Percentiles rank a stretch among this genome's conserved stretches.
Conservation (phyloP, 768 basidiomycete species). For the Hygrocybe coccinea region DNA sequence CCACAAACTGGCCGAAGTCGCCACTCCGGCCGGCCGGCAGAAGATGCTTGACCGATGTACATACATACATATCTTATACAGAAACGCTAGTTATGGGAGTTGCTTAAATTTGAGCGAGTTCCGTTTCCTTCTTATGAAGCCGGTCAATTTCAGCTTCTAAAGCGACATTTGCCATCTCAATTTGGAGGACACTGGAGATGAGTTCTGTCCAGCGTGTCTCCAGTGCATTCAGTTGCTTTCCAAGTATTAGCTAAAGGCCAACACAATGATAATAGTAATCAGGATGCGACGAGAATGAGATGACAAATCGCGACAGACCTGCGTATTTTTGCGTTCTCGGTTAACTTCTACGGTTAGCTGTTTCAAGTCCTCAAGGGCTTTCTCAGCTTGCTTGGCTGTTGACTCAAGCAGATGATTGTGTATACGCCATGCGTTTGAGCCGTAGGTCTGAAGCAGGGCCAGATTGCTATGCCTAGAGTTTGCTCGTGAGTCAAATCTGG, state of each 20-base stretch:
- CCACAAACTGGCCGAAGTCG: too few species aligned
- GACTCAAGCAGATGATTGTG: constrained; percentile 85
- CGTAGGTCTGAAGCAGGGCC: constrained; percentile 78
- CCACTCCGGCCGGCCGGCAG: too few species aligned
- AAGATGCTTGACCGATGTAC: too few species aligned
- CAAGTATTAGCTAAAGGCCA: constrained; percentile 59
- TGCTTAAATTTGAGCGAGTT: constrained; percentile 23
- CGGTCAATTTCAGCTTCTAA: constrained; percentile 74
- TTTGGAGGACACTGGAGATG: constrained; percentile 84
- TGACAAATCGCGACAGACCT: constrained; percentile 41
- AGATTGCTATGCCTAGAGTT: constrained; percentile 73
- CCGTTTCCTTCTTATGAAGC: constrained; percentile 54
- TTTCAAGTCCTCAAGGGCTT: constrained; percentile 69
- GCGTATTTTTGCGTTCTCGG: constrained; percentile 78
- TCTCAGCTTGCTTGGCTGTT: constrained; percentile 66
- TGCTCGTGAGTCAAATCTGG: constrained; percentile 7
- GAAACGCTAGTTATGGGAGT: too few species aligned
- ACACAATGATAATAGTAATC: background rate
- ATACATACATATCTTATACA: too few species aligned
- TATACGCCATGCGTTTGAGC: constrained; percentile 86
- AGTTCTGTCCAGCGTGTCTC: constrained; percentile 93
- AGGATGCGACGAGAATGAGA: background rate
- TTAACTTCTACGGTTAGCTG: constrained; percentile 82
- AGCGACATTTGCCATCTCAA: constrained; percentile 92
- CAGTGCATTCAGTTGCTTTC: constrained; percentile 71